Evolutionary conservation across 768 basidiomycete genomes (phyloP), one percentile per base, ranked within the genome.

Genomic region (Phaffia australis): DNA sequence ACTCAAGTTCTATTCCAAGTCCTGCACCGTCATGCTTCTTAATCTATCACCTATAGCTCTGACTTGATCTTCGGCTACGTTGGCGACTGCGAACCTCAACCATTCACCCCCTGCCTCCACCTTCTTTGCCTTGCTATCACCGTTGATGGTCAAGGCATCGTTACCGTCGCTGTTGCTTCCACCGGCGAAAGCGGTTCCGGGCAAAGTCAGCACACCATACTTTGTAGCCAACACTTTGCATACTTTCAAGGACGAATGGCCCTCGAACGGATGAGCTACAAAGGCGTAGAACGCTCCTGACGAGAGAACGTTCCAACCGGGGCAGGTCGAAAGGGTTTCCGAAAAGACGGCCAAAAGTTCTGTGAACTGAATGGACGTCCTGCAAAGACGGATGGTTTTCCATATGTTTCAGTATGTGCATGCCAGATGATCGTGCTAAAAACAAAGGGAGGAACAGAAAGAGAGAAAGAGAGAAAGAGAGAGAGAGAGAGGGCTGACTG

Each of bases 221-320:
- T 84, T 80, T 69, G 76, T 73, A 6, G 84, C 88, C 42, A 90
- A 77, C 29, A 82, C 77, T 72, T 79, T 70, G 60, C 84, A 82
- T 30, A 91, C 83, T 63, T 81, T 78, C 68, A 76, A 74, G 16
- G 85, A 82, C 3, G 78, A 72, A 3, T 67, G 57, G 1, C 76
- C 77, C 4, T 64, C 56, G 72, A 83, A 88, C 0, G 86, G 86
- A 70, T 74, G 75, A 21, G 78, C 76, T 56, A 89, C 86, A 72
- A 86, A 93, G 5, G 87, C 87, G 70, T 83, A 92, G 75, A 85
- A 91, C 0, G 83, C 89, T 0, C 87, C 87, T 49, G 82, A 82
- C 0, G 83, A 80, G 6, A 81, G 83, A 29, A 88, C 79, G 23
- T 71, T 74, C 89, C 88, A 91, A 0, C 77, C 79, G 19, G 70